Evolutionary conservation across 2,329 filamentous ascomycete genomes (phyloP).

Genomic region (Paraphoma sp.): DNA sequence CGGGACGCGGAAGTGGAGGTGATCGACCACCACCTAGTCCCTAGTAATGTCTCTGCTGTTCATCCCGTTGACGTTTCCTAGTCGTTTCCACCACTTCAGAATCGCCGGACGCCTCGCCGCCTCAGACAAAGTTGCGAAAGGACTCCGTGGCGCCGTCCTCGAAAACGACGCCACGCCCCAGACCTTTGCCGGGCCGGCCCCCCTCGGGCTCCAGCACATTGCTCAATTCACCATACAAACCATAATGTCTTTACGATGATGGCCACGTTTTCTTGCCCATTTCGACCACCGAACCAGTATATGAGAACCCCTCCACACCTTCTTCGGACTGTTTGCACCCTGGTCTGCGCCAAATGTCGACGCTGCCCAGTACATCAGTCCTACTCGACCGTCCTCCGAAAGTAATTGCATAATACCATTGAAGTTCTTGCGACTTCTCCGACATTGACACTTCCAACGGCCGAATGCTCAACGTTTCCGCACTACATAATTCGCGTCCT

Average conservation of each 20-base stretch:
- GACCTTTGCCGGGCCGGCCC: slow-evolving; percentile 17
- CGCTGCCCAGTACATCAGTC: neutral
- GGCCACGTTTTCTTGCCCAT: slow-evolving; percentile 28
- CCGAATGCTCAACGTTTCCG: slow-evolving; percentile 6
- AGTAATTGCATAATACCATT: slow-evolving; percentile 3
- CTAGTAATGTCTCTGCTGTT: slow-evolving; percentile 18
- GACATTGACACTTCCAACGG: neutral
- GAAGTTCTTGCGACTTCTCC: neutral
- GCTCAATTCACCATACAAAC: slow-evolving; percentile 29
- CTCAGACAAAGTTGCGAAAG: neutral
- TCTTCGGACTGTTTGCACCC: slow-evolving; percentile 11
- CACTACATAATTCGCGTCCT: slow-evolving; percentile 35
- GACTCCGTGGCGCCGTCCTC: neutral
- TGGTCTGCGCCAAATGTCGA: slow-evolving; percentile 1
- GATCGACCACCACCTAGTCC: slow-evolving; percentile 40
- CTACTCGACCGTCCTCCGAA: neutral
- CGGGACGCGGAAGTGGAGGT: slow-evolving; percentile 42
- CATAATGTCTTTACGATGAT: slow-evolving; percentile 45
- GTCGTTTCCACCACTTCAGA: slow-evolving; percentile 28
- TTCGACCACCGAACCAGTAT: slow-evolving; percentile 19
- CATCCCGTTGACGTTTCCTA: slow-evolving; percentile 35
- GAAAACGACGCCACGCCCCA: slow-evolving; percentile 1
- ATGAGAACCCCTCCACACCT: slow-evolving; percentile 13
- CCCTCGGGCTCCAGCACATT: slow-evolving; percentile 42
- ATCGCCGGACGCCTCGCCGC: slow-evolving; percentile 15